Percentiles rank a stretch among this genome's conserved stretches.
Conservation (phyloP, 306 rosid species). For the Malus sieversii region DNA sequence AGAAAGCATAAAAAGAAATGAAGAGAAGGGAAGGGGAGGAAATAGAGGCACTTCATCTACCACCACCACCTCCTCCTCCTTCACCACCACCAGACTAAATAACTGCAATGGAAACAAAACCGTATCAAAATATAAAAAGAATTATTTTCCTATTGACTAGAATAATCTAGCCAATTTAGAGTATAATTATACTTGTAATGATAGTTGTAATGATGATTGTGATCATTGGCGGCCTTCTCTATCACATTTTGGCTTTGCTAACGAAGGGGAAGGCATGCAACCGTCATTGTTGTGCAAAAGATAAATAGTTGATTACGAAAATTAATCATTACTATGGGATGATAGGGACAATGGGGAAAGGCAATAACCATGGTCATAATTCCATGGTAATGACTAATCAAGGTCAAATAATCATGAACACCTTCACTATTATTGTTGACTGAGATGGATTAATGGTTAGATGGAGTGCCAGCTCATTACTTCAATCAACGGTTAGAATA, state of each 20-base stretch:
- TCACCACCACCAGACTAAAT: too few relatives aligned
- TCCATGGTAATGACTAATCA: background rate
- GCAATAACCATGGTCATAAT: background rate
- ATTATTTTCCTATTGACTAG: too few relatives aligned
- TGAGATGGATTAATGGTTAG: too few relatives aligned
- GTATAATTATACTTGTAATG: background rate
- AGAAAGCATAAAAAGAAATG: too few relatives aligned
- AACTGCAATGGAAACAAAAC: too few relatives aligned
- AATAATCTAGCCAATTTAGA: too few relatives aligned
- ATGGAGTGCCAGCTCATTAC: too few relatives aligned
- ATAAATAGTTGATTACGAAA: background rate
- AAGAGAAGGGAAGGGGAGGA: too few relatives aligned
- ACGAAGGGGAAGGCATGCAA: background rate
- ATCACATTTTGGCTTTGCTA: background rate
- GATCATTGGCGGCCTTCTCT: background rate
- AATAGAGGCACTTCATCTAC: too few relatives aligned
- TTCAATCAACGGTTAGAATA: too few relatives aligned
- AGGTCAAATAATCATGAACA: constrained; percentile 7
- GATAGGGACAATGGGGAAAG: constrained; percentile 1
- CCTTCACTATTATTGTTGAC: background rate
- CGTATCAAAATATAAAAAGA: too few relatives aligned
- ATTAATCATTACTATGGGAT: background rate
- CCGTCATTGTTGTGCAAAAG: background rate
- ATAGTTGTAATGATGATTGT: background rate
- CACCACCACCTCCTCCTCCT: too few relatives aligned